Percentiles rank a stretch among this genome's conserved stretches.
Evolutionary conservation across 192 early-diverging fungal genomes (phyloP).

Genomic region (Entomortierella parvispora): DNA sequence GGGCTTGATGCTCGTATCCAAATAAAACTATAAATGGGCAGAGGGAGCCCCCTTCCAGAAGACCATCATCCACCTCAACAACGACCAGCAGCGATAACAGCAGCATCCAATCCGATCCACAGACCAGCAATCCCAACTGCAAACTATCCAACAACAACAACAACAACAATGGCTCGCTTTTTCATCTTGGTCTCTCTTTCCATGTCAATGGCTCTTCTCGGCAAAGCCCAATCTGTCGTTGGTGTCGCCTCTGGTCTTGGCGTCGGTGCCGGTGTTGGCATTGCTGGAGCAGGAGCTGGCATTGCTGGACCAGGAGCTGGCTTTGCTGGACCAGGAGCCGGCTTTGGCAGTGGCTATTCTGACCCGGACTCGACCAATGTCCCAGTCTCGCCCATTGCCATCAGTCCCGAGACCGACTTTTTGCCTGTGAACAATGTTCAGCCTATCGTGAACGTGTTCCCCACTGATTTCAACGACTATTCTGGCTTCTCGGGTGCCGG

Average conservation of each 20-base stretch:
- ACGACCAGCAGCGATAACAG: no score
- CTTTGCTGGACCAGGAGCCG: no score
- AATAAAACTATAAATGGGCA: no score
- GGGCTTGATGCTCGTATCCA: no score
- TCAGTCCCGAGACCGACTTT: constrained; percentile 22
- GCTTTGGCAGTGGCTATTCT: neutral
- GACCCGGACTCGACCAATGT: neutral
- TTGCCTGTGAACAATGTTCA: constrained; percentile 7
- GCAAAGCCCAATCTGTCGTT: no score
- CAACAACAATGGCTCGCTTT: neutral
- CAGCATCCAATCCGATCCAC: no score
- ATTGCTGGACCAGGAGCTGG: no score
- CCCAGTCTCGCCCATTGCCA: constrained; percentile 4
- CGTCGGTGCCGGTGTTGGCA: neutral
- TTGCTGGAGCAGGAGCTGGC: neutral
- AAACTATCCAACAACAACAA: neutral
- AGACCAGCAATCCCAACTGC: no score
- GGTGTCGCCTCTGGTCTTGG: neutral
- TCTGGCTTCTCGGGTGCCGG: neutral
- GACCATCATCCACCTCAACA: no score
- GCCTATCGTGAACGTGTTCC: constrained; percentile 20
- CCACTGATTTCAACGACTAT: constrained; percentile 18
- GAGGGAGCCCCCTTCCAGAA: no score
- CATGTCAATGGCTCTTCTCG: neutral
- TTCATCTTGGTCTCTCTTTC: neutral